Conservation (phyloP, 345 rosid genomes). For the Citrus unshiu region DNA sequence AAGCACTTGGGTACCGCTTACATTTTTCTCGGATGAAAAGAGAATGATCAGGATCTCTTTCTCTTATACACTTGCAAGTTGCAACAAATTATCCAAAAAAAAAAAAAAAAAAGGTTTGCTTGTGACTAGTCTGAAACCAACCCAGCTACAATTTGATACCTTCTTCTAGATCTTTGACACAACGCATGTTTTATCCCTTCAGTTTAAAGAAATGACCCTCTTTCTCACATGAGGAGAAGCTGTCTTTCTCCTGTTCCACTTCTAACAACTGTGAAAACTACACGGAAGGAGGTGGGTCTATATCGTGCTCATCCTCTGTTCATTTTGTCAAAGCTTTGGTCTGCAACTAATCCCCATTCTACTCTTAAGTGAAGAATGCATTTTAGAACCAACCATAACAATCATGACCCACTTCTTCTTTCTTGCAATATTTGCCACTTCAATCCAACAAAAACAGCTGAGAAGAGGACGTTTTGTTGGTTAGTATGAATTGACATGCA, state of each 20-base stretch:
- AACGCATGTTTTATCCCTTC: constrained; percentile 27
- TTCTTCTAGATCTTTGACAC: neutral
- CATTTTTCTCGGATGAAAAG: no score
- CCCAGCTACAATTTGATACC: no score
- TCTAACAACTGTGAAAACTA: constrained; percentile 69
- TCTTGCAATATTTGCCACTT: neutral
- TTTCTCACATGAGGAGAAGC: constrained; percentile 13
- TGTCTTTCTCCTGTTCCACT: constrained; percentile 80
- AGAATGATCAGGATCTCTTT: no score
- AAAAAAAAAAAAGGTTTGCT: no score
- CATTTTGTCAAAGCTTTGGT: constrained; percentile 6
- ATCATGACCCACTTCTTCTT: neutral
- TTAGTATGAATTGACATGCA: neutral
- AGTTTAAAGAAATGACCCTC: constrained; percentile 14
- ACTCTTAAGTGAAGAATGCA: neutral
- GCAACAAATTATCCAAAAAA: no score
- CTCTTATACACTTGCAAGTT: no score
- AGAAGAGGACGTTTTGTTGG: neutral
- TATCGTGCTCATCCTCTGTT: constrained; percentile 39
- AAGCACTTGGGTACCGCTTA: no score
- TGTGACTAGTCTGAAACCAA: no score
- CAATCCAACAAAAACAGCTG: neutral
- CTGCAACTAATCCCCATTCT: neutral
- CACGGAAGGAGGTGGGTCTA: constrained; percentile 67
- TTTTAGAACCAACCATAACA: neutral